These are phyloP conservation scores for Ehretia macrophylla DNA, from an alignment of 257 asterid genomes.

Conservation along the genomic window DNA sequence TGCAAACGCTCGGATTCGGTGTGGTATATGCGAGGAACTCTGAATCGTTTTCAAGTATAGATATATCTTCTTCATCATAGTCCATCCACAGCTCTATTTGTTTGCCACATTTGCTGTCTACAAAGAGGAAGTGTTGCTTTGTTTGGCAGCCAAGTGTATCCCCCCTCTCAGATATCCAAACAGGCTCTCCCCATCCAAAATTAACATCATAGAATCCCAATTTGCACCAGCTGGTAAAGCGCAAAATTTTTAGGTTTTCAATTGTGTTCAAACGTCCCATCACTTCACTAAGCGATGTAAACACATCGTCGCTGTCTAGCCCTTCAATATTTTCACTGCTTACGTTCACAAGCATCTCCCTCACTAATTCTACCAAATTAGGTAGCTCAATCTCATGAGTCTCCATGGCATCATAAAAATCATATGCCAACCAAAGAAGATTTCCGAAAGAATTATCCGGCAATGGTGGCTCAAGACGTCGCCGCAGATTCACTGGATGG, in stretches of 20 bases:
- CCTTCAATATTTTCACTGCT: neutral
- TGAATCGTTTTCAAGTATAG: constrained; percentile 17
- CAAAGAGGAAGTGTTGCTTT: constrained; percentile 22
- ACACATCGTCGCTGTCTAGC: neutral
- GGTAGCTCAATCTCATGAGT: neutral
- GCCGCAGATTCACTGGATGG: neutral
- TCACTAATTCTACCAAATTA: neutral
- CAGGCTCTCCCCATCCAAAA: constrained; percentile 22
- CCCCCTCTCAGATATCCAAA: constrained; percentile 19
- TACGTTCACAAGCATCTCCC: neutral
- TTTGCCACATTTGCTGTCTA: constrained; percentile 8
- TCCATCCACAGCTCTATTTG: constrained; percentile 24
- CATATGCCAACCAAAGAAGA: neutral
- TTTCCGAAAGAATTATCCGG: neutral
- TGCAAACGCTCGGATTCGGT: constrained; percentile 19
- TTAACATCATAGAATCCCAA: constrained; percentile 13
- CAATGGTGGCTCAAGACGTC: neutral
- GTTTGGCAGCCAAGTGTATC: constrained; percentile 11
- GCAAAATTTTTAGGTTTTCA: constrained; percentile 5
- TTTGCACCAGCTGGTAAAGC: constrained; percentile 11
- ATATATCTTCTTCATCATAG: constrained; percentile 11
- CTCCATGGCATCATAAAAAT: neutral
- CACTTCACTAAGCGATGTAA: neutral
- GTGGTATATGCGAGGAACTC: constrained; percentile 20
- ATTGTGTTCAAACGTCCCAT: constrained; percentile 16